These are phyloP conservation scores for Hyphodiscus sp. DNA, from an alignment of 2,329 filamentous ascomycete species.

Conservation along the genomic window DNA sequence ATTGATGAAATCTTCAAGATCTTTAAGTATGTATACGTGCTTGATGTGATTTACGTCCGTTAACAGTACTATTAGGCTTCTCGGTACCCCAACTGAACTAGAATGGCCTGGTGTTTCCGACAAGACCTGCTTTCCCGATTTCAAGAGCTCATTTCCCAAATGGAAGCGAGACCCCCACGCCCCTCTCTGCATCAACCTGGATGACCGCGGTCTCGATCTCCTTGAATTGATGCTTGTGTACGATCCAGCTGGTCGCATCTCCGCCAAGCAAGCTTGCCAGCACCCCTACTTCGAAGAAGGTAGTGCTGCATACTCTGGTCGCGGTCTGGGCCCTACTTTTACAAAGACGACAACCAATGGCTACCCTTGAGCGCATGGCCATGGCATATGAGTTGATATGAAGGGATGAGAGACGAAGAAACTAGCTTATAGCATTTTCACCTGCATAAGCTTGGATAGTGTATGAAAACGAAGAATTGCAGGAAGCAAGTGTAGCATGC, in stretches of 20 bases:
- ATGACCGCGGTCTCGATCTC: conserved; percentile 64
- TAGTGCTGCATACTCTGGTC: conserved; percentile 29
- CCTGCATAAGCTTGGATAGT: conserved; percentile 22
- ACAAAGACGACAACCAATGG: conserved; percentile 16
- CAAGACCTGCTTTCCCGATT: conserved; percentile 82
- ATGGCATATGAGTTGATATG: conserved; percentile 1
- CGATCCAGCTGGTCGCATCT: conserved; percentile 80
- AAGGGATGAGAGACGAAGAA: conserved; percentile 7
- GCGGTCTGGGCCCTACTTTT: conserved; percentile 28
- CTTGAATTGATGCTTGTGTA: conserved; percentile 71
- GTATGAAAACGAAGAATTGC: conserved; percentile 3
- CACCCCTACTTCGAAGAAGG: conserved; percentile 69
- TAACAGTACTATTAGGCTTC: conserved; percentile 43
- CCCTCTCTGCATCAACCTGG: conserved; percentile 64
- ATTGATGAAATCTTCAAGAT: conserved; percentile 95
- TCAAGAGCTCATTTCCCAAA: conserved; percentile 87
- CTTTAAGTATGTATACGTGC: conserved; percentile 59
- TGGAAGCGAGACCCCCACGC: conserved; percentile 68
- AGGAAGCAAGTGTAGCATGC: background rate
- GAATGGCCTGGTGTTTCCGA: conserved; percentile 72
- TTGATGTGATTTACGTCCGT: background rate
- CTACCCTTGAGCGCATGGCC: conserved; percentile 21
- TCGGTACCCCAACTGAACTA: conserved; percentile 77
- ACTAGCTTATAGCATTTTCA: conserved; percentile 18
- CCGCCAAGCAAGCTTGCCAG: conserved; percentile 77